Evolutionary conservation across 75 land plant genomes (phyloP).

Genomic region (Azolla pinnata): DNA sequence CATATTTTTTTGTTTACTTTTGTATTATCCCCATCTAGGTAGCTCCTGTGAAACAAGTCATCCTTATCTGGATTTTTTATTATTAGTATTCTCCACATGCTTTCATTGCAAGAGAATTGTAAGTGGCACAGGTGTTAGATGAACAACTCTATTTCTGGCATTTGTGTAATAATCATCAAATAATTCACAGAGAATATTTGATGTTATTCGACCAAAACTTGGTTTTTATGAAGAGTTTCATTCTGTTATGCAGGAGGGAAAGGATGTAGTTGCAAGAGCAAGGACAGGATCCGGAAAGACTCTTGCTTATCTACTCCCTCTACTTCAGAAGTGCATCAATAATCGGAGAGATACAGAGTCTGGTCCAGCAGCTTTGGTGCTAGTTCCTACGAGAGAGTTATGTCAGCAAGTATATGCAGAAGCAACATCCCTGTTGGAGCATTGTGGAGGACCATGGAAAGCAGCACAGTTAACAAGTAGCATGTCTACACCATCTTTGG

Average conservation of each 20-base stretch:
- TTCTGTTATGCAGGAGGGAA: conserved; percentile 53
- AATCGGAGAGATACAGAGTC: neutral
- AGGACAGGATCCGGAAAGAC: conserved; percentile 96
- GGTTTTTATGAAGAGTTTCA: too few species aligned
- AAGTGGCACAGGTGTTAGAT: too few species aligned
- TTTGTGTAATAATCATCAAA: too few species aligned
- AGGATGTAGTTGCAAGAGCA: conserved; percentile 88
- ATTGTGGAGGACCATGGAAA: conserved; percentile 59
- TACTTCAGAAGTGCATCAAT: conserved; percentile 50
- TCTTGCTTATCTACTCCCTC: conserved; percentile 74
- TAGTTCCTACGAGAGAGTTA: conserved; percentile 89
- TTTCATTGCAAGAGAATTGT: too few species aligned
- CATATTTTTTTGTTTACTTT: too few species aligned
- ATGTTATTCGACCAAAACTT: too few species aligned
- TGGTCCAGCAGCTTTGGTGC: conserved; percentile 58
- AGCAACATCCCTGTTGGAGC: conserved; percentile 46
- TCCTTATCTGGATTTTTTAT: too few species aligned
- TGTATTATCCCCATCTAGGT: too few species aligned
- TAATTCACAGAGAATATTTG: too few species aligned
- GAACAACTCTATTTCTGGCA: too few species aligned
- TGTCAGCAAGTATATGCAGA: conserved; percentile 84
- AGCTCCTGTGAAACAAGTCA: too few species aligned
- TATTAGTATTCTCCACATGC: too few species aligned
- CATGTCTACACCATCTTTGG: conserved; percentile 60
- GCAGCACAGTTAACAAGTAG: conserved; percentile 58